These are phyloP conservation scores for Phialophora macrospora DNA, from an alignment of 2,329 filamentous ascomycete genomes.

Conservation along the genomic window DNA sequence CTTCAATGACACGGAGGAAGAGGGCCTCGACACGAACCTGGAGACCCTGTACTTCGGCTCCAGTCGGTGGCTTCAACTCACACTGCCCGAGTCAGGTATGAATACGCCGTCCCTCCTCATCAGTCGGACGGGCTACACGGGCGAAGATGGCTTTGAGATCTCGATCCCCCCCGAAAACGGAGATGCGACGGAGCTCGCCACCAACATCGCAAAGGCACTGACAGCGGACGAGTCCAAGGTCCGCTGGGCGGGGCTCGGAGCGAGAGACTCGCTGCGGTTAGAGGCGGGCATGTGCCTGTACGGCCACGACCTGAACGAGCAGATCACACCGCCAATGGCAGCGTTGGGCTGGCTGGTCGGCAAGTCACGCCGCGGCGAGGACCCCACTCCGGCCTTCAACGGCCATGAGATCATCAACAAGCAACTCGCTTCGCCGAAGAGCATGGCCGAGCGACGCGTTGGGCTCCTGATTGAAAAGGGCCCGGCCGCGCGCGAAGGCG, in stretches of 20 bases:
- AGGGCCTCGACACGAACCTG: slow-evolving; percentile 58
- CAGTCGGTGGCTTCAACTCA: slow-evolving; percentile 68
- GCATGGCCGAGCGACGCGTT: slow-evolving; percentile 73
- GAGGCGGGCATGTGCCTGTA: slow-evolving; percentile 99
- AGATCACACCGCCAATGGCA: slow-evolving; percentile 70
- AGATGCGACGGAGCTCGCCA: slow-evolving; percentile 51
- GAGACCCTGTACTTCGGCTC: slow-evolving; percentile 80
- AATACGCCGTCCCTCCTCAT: slow-evolving; percentile 67
- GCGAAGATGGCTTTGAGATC: slow-evolving; percentile 97
- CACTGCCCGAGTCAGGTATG: slow-evolving; percentile 60
- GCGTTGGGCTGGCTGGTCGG: slow-evolving; percentile 80
- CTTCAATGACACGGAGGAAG: slow-evolving; percentile 51
- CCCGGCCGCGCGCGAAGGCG: slow-evolving; percentile 87
- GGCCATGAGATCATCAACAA: slow-evolving; percentile 77
- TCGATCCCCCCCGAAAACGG: slow-evolving; percentile 74
- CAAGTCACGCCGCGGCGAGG: slow-evolving; percentile 68
- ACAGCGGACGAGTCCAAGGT: slow-evolving; percentile 69
- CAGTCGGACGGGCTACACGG: slow-evolving; percentile 91
- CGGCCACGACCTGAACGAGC: slow-evolving; percentile 92
- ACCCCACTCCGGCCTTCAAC: slow-evolving; percentile 72
- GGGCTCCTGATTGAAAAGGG: slow-evolving; percentile 79
- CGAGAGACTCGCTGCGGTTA: slow-evolving; percentile 86
- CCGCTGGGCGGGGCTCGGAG: slow-evolving; percentile 84
- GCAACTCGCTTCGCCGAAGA: slow-evolving; percentile 68
- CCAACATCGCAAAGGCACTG: slow-evolving; percentile 68